Percentiles rank a stretch among this genome's conserved stretches.
Evolutionary conservation across 2,329 filamentous ascomycete genomes (phyloP).

Genomic region (Verticillium klebahnii): DNA sequence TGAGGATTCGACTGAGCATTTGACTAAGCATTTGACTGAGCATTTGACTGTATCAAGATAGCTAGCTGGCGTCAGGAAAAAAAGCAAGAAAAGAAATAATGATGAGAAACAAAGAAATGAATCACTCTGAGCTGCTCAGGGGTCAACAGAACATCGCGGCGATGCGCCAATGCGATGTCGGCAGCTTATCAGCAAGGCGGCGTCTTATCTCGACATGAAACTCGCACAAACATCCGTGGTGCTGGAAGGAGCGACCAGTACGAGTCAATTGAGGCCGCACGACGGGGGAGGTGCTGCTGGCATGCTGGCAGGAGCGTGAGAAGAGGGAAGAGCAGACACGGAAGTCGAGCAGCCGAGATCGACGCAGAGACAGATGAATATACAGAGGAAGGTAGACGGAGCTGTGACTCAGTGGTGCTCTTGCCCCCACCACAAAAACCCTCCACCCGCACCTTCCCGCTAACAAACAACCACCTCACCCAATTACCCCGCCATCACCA

Average conservation of each 20-base stretch:
- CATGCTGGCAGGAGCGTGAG: neutral
- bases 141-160: neutral
- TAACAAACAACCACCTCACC: neutral
- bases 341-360: neutral
- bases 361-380: neutral
- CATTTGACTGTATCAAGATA: too few relatives aligned
- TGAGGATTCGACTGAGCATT: neutral
- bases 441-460: neutral
- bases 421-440: conserved; percentile 1
- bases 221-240: neutral
- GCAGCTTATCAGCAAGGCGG: neutral
- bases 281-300: neutral
- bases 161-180: conserved; percentile 1
- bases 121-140: neutral
- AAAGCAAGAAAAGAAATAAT: too few relatives aligned
- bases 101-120: too few relatives aligned
- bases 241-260: neutral
- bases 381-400: too few relatives aligned
- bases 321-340: neutral
- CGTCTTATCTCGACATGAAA: neutral
- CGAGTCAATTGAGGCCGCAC: neutral
- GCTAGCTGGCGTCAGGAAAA: neutral
- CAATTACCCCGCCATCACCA: conserved; percentile 3
- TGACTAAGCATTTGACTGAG: too few relatives aligned
- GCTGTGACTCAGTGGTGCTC: neutral